phyloP scores from a whole-genome alignment of 108 stramenopile genomes.

The Mayamaea pseudoterrestris region DNA sequence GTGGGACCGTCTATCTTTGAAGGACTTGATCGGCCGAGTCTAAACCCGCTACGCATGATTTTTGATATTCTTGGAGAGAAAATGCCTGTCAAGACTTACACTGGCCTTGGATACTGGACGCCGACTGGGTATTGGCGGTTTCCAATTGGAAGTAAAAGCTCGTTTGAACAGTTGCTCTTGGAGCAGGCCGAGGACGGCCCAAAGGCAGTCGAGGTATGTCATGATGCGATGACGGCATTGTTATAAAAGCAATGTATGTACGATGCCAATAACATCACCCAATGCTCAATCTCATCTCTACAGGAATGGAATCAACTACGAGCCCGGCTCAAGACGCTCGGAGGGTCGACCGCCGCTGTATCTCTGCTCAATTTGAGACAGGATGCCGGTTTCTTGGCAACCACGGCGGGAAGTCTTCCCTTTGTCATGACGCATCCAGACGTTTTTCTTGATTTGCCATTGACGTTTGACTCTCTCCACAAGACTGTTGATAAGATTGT shows the following conservation, averaged over 20 bases:
- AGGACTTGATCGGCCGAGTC: slow-evolving; percentile 72
- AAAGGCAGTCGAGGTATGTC: slow-evolving; percentile 58
- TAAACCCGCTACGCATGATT: slow-evolving; percentile 84
- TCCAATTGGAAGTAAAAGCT: slow-evolving; percentile 56
- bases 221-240: background rate
- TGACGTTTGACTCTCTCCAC: slow-evolving; percentile 79
- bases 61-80: slow-evolving; percentile 77
- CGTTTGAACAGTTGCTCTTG: slow-evolving; percentile 68
- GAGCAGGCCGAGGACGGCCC: slow-evolving; percentile 79
- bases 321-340: slow-evolving; percentile 68
- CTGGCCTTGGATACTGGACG: slow-evolving; percentile 81
- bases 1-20: slow-evolving; percentile 86
- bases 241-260: background rate
- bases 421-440: slow-evolving; percentile 83
- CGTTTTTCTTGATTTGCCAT: slow-evolving; percentile 74
- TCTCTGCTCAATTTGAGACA: slow-evolving; percentile 73
- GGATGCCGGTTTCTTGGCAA: slow-evolving; percentile 83
- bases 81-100: slow-evolving; percentile 88
- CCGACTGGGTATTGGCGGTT: slow-evolving; percentile 84
- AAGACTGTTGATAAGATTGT: slow-evolving; percentile 87
- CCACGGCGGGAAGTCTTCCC: slow-evolving; percentile 75
- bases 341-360: slow-evolving; percentile 77
- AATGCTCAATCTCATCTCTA: background rate
- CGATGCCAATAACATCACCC: no score
- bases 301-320: slow-evolving; percentile 77